These are phyloP conservation scores for Hydrangea macrophylla DNA, from an alignment of 148 eudicot species.

Conservation along the genomic window DNA sequence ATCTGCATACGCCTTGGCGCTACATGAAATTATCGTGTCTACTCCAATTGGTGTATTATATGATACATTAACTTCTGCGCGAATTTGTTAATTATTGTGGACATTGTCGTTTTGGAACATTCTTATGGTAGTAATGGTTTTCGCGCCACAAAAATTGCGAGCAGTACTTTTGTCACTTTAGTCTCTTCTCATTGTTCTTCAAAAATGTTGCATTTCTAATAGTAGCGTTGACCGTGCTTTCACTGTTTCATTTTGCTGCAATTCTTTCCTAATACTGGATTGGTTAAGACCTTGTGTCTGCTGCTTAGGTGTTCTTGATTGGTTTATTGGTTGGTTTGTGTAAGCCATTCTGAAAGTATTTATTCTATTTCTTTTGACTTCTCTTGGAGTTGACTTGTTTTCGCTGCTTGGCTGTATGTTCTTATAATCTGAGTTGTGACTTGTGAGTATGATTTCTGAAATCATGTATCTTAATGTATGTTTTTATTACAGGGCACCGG, in stretches of 20 bases:
- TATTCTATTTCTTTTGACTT: background rate
- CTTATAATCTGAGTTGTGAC: background rate
- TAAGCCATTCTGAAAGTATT: background rate
- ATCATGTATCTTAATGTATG: background rate
- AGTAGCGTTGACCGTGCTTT: background rate
- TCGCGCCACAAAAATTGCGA: background rate
- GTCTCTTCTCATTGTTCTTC: background rate
- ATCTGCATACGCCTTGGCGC: background rate
- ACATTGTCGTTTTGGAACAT: background rate
- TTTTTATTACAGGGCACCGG: conserved; percentile 69
- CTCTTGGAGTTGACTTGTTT: too few species aligned
- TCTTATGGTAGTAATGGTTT: background rate
- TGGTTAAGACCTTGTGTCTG: background rate
- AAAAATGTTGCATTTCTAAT: background rate
- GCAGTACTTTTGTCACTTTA: background rate
- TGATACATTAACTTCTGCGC: background rate
- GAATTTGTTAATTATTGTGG: background rate
- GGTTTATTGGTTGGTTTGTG: too few species aligned
- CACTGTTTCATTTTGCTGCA: background rate
- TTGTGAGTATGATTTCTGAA: background rate
- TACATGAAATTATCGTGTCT: background rate
- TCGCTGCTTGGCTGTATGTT: too few species aligned
- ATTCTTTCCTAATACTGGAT: background rate
- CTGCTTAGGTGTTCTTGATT: background rate
- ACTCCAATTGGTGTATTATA: too few species aligned